phyloP scores from a whole-genome alignment of 2,329 filamentous ascomycete genomes.

The Ophiostoma sp. region DNA sequence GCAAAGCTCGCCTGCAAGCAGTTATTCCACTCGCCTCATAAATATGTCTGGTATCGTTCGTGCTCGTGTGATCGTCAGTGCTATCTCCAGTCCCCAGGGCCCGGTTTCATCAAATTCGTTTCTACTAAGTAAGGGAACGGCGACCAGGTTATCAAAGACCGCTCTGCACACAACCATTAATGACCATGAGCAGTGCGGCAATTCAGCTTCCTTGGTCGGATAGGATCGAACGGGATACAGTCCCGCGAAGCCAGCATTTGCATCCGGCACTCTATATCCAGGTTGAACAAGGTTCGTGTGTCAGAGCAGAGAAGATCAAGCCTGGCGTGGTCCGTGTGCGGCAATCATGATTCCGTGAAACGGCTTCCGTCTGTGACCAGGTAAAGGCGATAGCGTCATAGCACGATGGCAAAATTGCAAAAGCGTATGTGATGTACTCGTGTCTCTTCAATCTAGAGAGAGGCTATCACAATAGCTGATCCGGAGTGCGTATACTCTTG shows the following conservation, averaged over 20 bases:
- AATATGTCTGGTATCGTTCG: neutral
- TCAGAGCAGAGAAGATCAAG: neutral
- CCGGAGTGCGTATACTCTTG: constrained; percentile 42
- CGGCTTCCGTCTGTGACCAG: neutral
- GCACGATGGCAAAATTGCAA: neutral
- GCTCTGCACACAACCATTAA: neutral
- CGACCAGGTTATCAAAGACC: neutral
- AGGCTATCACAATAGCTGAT: neutral
- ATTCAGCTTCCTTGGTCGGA: neutral
- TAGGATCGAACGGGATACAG: neutral
- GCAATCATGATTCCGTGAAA: neutral
- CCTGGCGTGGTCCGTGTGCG: neutral
- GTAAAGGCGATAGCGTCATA: neutral
- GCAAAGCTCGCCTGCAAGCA: neutral
- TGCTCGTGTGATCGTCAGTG: constrained; percentile 1
- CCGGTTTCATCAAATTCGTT: constrained; percentile 6
- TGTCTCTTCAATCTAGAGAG: neutral
- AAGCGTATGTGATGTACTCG: neutral
- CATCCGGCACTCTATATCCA: neutral
- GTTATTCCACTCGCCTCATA: neutral
- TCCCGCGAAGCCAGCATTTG: neutral
- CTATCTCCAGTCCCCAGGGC: neutral
- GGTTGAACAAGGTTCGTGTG: neutral
- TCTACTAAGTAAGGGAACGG: neutral
- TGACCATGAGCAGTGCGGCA: neutral